Evolutionary conservation across 2,329 filamentous ascomycete species (phyloP).

Genomic region (Pseudopyricularia cyperi): DNA sequence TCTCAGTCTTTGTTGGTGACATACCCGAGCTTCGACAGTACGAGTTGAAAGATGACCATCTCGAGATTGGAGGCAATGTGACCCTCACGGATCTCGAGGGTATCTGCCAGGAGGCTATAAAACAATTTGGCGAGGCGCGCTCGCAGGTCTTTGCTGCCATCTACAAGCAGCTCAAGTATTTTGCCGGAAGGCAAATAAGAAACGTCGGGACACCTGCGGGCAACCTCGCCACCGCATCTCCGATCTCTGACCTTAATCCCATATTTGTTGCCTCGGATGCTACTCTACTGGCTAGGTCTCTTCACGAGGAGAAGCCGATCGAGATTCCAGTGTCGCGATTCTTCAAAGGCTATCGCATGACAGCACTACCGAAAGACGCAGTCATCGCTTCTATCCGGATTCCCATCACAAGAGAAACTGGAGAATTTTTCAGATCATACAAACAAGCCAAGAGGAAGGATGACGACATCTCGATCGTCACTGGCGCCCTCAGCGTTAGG

Average conservation of each 20-base stretch:
- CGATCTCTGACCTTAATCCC: constrained; percentile 92
- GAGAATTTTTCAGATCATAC: constrained; percentile 79
- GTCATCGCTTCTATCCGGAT: constrained; percentile 83
- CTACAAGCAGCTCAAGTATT: constrained; percentile 86
- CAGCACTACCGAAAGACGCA: constrained; percentile 67
- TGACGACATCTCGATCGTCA: constrained; percentile 97
- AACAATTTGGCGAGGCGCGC: constrained; percentile 58
- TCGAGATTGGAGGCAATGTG: constrained; percentile 92
- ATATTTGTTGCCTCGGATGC: constrained; percentile 83
- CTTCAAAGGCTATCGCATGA: constrained; percentile 83
- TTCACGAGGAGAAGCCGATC: constrained; percentile 41
- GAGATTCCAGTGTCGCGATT: constrained; percentile 89
- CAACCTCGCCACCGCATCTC: constrained; percentile 86
- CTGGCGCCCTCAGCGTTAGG: constrained; percentile 65
- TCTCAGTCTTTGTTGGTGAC: constrained; percentile 86
- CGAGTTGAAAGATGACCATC: constrained; percentile 60
- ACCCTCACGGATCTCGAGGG: constrained; percentile 81
- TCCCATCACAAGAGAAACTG: constrained; percentile 58
- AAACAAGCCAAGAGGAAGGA: constrained; percentile 97
- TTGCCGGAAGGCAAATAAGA: constrained; percentile 87
- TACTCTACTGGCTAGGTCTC: constrained; percentile 66
- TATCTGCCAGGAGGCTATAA: constrained; percentile 66
- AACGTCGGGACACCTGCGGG: constrained; percentile 97
- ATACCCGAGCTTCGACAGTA: constrained; percentile 82
- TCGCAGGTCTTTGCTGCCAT: constrained; percentile 84